Conservation (phyloP, 139 green algal species). For the Limnomonas spitsbergensis region DNA sequence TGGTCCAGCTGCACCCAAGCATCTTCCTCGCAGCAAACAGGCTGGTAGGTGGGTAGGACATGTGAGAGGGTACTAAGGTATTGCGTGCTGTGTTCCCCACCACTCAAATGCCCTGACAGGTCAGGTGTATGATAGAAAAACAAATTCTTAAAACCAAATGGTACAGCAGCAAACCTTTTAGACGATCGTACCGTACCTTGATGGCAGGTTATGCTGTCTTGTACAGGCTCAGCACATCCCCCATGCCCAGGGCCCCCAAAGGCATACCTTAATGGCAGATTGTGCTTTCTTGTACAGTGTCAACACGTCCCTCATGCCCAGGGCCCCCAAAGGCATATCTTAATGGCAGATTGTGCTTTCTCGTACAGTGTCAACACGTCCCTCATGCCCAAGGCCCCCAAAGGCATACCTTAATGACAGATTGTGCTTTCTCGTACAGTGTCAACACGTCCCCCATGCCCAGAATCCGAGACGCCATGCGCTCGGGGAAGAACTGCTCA, state of each 20-base stretch:
- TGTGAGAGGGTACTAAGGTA: too few species aligned
- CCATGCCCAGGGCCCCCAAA: constrained; percentile 93
- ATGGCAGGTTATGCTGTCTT: constrained; percentile 87
- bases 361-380: constrained; percentile 95
- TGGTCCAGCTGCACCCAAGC: not conserved
- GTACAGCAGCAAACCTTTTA: not conserved
- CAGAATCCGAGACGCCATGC: constrained; percentile 91
- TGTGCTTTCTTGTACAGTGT: constrained; percentile 93
- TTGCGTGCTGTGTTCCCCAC: too few species aligned
- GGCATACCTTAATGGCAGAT: constrained; percentile 97
- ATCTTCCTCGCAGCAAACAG: not conserved
- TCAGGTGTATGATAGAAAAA: too few species aligned
- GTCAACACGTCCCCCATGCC: constrained; percentile 97
- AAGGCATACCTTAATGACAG: constrained; percentile 68
- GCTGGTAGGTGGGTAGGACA: not conserved
- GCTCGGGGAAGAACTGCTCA: constrained; percentile 97
- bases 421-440: constrained; percentile 89
- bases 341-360: constrained; percentile 82
- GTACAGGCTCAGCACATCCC: constrained; percentile 93
- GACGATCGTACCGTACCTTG: constrained; percentile 76
- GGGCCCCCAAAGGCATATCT: constrained; percentile 82
- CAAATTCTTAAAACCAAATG: too few species aligned
- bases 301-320: constrained; percentile 98
- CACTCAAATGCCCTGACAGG: too few species aligned
- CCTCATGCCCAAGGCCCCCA: constrained; percentile 94